Base-by-base conservation (phyloP, 108 stramenopile species). In the Stephanodiscus minutulus region DNA sequence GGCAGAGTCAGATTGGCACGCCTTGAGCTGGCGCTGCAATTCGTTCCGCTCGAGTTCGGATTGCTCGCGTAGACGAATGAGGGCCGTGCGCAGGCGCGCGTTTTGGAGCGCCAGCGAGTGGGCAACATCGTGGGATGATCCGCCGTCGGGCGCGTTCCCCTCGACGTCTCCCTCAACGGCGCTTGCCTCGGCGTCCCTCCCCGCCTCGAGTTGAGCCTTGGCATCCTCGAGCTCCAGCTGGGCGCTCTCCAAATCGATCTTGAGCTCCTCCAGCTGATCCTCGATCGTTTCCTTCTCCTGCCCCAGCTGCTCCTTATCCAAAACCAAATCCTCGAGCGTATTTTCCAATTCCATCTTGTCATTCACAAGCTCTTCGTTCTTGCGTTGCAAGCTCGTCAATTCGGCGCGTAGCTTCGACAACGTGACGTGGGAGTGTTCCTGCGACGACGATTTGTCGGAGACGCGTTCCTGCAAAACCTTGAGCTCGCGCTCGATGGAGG, bases 221-320 rank as follows among this genome's bases (percentile, higher is more conserved):
- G 77, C 48, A 67, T 94, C 93, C 44, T 94, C 93, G 28, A 91
- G 65, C 72, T 94, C 91, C 70, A 92, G 86, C 64, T 87, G 84
- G 10, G 83, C 86, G 25, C 86, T 90, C 76, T 94, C 93, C 28
- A 72, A 56, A 71, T 94, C 93, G 47, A 94, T 76, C 64, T 85
- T 85, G 25, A 81, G 25, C 63, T 94, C 93, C 65, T 94, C 93
- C 24, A 87, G 57, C 24, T 79, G 61, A 76, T 94, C 91, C 55
- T 85, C 72, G 63, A 94, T 60, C 12, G 64, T 61, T 67, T 94
- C 93, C 65, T 88, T 90, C 81, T 91, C 88, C 78, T 94, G 88
- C 64, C 66, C 61, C 20, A 94, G 48, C 49, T 81, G 79, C 49
- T 94, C 93, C 70, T 94, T 94, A 63, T 94, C 93, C 74, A 94